These are phyloP conservation scores for Tylopilus sp. DNA, from an alignment of 1,284 basidiomycete species.

Conservation along the genomic window DNA sequence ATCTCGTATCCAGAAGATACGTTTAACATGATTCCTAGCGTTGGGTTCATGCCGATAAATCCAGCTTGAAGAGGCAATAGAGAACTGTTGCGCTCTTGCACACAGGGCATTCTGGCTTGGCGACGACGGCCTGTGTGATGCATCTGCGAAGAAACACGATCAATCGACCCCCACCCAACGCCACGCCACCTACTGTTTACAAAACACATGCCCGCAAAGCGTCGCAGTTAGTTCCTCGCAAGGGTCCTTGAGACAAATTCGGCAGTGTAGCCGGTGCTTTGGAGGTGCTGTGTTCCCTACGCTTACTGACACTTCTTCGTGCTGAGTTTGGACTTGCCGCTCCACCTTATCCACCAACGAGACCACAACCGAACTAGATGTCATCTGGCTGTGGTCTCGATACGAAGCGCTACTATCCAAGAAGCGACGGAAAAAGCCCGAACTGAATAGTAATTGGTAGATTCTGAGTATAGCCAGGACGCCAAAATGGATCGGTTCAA, in stretches of 20 bases:
- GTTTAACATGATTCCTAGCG: too few relatives aligned
- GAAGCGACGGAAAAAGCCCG: too few relatives aligned
- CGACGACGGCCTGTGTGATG: conserved; percentile 59
- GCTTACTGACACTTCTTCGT: neutral
- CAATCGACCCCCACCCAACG: neutral
- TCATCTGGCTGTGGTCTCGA: too few relatives aligned
- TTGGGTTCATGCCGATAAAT: conserved; percentile 28
- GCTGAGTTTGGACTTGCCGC: neutral
- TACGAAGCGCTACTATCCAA: too few relatives aligned
- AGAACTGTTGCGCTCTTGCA: conserved; percentile 59
- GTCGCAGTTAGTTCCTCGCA: conserved; percentile 62
- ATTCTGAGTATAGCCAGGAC: too few relatives aligned
- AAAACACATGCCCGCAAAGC: conserved; percentile 70
- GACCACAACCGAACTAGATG: too few relatives aligned
- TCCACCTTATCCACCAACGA: conserved; percentile 12
- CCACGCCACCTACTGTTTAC: conserved; percentile 53
- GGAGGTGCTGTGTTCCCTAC: neutral
- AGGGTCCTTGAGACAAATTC: conserved; percentile 53
- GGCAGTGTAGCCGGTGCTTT: conserved; percentile 51
- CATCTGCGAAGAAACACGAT: conserved; percentile 48
- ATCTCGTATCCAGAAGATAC: neutral
- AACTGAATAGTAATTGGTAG: too few relatives aligned
- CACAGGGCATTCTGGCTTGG: conserved; percentile 58
- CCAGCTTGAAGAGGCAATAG: conserved; percentile 57
- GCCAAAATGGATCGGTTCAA: too few relatives aligned